phyloP scores from a whole-genome alignment of 2,329 filamentous ascomycete genomes.

The Calcarisporium arbuscula region DNA sequence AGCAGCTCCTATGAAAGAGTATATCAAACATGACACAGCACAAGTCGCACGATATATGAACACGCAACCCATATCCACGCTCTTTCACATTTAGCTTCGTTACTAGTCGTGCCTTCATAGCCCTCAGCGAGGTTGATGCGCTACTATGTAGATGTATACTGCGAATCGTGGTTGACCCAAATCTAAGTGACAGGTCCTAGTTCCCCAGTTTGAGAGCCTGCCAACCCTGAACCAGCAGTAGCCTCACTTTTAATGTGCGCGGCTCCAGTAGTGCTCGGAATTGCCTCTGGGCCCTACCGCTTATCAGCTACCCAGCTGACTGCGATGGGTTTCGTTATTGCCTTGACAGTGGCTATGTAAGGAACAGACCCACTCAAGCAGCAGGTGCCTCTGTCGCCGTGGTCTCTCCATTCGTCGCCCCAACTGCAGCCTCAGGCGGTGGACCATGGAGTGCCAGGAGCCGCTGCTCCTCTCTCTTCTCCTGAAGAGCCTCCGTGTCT shows the following conservation, averaged over 20 bases:
- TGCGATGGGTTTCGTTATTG: constrained; percentile 2
- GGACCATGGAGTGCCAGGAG: constrained; percentile 28
- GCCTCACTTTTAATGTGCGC: constrained; percentile 4
- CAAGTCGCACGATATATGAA: no score
- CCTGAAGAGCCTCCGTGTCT: constrained; percentile 74
- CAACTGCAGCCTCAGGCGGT: constrained; percentile 3
- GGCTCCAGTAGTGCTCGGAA: constrained; percentile 18
- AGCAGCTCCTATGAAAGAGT: no score
- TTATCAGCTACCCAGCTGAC: no score
- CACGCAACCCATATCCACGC: no score
- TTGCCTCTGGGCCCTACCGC: constrained; percentile 13
- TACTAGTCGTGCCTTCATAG: no score
- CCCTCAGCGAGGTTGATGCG: constrained; percentile 5
- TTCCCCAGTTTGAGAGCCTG: no score
- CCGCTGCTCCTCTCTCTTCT: constrained; percentile 72
- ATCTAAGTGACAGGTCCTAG: no score
- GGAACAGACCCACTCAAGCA: constrained; percentile 8
- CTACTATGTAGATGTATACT: no score
- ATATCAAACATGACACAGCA: no score
- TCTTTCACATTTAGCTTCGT: no score
- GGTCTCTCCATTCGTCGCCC: constrained; percentile 1
- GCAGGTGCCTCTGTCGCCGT: constrained; percentile 8
- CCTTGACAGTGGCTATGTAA: constrained; percentile 3
- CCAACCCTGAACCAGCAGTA: constrained; percentile 9
- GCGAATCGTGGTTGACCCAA: no score